A percentile compares a stretch with the other conserved stretches of the same genome.
These are phyloP conservation scores for Neopestalotiopsis clavispora DNA, from an alignment of 2,329 filamentous ascomycete species.

Conservation along the genomic window DNA sequence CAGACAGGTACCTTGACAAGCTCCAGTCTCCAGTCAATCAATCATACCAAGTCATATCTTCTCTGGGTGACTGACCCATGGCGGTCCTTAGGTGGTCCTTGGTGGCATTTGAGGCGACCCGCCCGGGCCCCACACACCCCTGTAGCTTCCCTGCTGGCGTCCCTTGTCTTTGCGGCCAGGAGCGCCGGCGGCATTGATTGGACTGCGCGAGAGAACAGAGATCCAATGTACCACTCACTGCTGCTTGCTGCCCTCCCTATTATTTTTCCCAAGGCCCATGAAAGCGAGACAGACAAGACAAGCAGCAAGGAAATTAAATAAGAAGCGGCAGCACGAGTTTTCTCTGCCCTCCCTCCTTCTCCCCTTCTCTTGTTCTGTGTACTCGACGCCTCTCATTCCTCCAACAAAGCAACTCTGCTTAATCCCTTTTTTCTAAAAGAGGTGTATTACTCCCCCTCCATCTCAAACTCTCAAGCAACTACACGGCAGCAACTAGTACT, in stretches of 20 bases:
- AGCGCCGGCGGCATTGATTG: slow-evolving; percentile 13
- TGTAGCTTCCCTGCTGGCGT: slow-evolving; percentile 19
- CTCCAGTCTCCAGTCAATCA: background rate
- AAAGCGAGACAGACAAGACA: slow-evolving; percentile 21
- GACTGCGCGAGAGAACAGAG: background rate
- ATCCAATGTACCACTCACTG: slow-evolving; percentile 1
- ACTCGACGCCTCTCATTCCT: slow-evolving; percentile 24
- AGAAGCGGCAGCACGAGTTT: slow-evolving; percentile 31
- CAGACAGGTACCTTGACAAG: no score
- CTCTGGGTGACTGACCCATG: background rate
- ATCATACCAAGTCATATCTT: background rate
- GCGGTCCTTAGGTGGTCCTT: background rate
- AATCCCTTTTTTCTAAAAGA: slow-evolving; percentile 17
- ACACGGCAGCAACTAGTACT: background rate
- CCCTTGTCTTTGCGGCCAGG: slow-evolving; percentile 17
- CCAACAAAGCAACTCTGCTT: slow-evolving; percentile 28
- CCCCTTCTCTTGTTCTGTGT: slow-evolving; percentile 31
- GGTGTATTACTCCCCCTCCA: slow-evolving; percentile 11
- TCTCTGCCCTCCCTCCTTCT: slow-evolving; percentile 23
- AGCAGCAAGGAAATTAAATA: slow-evolving; percentile 43
- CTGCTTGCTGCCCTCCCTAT: slow-evolving; percentile 28
- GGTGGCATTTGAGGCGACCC: slow-evolving; percentile 18
- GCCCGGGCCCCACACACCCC: slow-evolving; percentile 13
- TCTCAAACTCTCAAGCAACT: slow-evolving; percentile 2
- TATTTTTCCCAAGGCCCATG: slow-evolving; percentile 26